A percentile compares a stretch with the other conserved stretches of the same genome.
Evolutionary conservation across 768 basidiomycete genomes (phyloP).

Genomic region (Boletus huronensis): DNA sequence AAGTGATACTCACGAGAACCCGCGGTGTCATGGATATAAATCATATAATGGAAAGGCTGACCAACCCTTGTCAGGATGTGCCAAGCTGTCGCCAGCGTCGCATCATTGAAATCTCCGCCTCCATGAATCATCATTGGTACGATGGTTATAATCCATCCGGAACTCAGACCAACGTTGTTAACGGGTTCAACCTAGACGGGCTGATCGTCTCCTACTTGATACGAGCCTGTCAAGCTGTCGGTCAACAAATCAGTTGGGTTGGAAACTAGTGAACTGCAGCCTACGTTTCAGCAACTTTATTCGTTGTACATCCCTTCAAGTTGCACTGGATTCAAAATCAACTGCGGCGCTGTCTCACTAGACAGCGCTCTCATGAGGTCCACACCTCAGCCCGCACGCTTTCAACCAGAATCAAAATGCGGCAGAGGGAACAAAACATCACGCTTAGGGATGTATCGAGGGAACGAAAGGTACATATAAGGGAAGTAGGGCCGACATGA

Average conservation of each 20-base stretch:
- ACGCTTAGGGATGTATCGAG: background rate
- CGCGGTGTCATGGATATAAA: background rate
- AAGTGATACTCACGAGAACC: constrained; percentile 12
- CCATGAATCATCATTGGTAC: too few relatives aligned
- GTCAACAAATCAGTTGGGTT: background rate
- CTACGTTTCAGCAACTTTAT: background rate
- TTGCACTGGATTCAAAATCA: background rate
- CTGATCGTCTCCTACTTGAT: too few relatives aligned
- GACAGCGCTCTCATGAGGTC: background rate
- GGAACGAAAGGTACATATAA: background rate
- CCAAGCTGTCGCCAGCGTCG: too few relatives aligned
- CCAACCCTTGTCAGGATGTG: background rate
- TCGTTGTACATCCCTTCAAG: too few relatives aligned
- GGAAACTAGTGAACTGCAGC: too few relatives aligned
- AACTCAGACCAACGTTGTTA: background rate
- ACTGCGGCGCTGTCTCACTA: background rate
- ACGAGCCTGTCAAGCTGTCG: background rate
- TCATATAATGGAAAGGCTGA: background rate
- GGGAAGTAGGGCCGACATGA: too few relatives aligned
- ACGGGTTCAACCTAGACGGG: background rate
- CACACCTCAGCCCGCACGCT: background rate
- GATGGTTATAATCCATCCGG: too few relatives aligned
- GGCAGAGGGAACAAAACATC: background rate
- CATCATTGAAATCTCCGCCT: too few relatives aligned
- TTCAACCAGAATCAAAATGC: too few relatives aligned